Evolutionary conservation across 768 basidiomycete species (phyloP).

Genomic region (Asterophora lycoperdoides): DNA sequence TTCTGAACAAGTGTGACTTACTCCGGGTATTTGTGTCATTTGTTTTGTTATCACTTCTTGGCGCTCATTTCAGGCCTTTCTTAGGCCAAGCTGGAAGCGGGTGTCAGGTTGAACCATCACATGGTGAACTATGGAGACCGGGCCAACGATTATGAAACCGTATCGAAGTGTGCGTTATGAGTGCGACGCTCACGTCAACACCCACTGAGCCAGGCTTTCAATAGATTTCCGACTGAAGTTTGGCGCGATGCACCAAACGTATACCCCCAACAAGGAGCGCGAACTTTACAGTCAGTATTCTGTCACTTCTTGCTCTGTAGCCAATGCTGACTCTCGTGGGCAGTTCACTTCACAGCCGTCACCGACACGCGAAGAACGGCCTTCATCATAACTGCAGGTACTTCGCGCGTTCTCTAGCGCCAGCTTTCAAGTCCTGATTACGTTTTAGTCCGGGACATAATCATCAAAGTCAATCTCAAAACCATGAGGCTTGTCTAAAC

Average conservation of each 20-base stretch:
- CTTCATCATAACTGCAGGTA: constrained; percentile 71
- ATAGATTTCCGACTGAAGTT: constrained; percentile 76
- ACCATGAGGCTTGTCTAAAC: constrained; percentile 49
- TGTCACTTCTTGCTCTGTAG: neutral
- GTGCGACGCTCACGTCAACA: neutral
- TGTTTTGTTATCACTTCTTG: neutral
- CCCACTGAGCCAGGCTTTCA: constrained; percentile 5
- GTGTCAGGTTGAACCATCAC: constrained; percentile 66
- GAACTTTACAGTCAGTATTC: constrained; percentile 62
- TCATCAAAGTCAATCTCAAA: constrained; percentile 61
- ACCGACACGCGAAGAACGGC: constrained; percentile 74
- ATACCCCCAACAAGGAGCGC: constrained; percentile 65
- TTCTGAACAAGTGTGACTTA: constrained; percentile 79
- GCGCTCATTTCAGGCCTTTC: constrained; percentile 3
- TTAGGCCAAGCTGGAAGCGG: constrained; percentile 72
- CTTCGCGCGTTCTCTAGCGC: constrained; percentile 19
- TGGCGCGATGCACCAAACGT: constrained; percentile 59
- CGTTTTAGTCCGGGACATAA: constrained; percentile 60
- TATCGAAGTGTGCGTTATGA: constrained; percentile 60
- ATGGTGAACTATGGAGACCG: constrained; percentile 69
- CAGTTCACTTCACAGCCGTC: constrained; percentile 78
- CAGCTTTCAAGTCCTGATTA: neutral
- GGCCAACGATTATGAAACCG: constrained; percentile 74
- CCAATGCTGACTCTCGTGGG: neutral
- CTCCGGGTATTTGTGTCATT: constrained; percentile 46